phyloP scores from a whole-genome alignment of 805 yeast genomes.

The Cephaloascus fragrans region DNA sequence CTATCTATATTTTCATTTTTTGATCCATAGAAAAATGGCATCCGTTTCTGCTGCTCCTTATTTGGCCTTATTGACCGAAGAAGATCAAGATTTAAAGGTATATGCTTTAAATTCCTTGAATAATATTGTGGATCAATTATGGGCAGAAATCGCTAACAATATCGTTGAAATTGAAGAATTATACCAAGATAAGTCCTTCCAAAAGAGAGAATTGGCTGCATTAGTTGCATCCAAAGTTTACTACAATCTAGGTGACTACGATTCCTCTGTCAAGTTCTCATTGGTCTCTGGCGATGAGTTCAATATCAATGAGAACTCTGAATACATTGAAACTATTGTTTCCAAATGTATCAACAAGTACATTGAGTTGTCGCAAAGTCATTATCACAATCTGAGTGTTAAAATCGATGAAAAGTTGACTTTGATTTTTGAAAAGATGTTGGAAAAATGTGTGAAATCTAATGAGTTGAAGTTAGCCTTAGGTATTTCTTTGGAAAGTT shows the following conservation, averaged over 20 bases:
- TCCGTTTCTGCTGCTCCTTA: slow-evolving; percentile 85
- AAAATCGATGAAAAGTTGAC: slow-evolving; percentile 53
- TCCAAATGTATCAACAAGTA: slow-evolving; percentile 87
- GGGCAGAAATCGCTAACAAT: slow-evolving; percentile 96
- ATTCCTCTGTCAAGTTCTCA: slow-evolving; percentile 81
- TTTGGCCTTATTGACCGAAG: slow-evolving; percentile 79
- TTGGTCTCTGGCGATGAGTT: slow-evolving; percentile 76
- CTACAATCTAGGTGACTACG: slow-evolving; percentile 91
- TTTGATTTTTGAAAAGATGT: slow-evolving; percentile 76
- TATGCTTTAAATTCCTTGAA: slow-evolving; percentile 82
- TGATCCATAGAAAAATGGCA: too few relatives aligned
- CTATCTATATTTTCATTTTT: too few relatives aligned
- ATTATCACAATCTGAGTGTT: slow-evolving; percentile 13
- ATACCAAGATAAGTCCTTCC: slow-evolving; percentile 75
- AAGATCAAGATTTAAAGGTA: slow-evolving; percentile 64
- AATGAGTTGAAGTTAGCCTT: slow-evolving; percentile 74
- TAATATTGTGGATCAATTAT: slow-evolving; percentile 75
- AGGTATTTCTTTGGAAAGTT: slow-evolving; percentile 86
- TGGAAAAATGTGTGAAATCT: slow-evolving; percentile 61
- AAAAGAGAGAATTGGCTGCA: slow-evolving; percentile 78
- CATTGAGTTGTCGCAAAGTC: slow-evolving; percentile 49
- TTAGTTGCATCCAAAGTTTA: slow-evolving; percentile 82
- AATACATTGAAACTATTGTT: slow-evolving; percentile 87
- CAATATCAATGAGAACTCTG: slow-evolving; percentile 65
- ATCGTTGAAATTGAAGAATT: slow-evolving; percentile 83